Base-by-base conservation (phyloP, 305 asterid species). In the Fraxinus floribunda region DNA sequence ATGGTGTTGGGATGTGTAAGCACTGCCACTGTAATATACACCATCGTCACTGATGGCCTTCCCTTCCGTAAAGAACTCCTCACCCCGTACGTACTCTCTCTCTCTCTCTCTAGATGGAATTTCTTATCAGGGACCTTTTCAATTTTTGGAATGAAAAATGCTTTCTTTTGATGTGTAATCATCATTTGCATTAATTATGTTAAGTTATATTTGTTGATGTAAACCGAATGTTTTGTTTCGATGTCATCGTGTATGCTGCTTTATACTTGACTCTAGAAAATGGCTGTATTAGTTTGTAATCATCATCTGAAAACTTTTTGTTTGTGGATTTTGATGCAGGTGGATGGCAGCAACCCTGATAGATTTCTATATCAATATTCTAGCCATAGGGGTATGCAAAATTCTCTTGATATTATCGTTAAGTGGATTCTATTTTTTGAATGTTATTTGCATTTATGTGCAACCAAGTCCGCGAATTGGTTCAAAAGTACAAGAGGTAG, bases 321-420 rank as follows among this genome's bases (percentile, higher is more conserved):
- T 41, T 77, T 79, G n/a, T 10, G 24, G 29, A 32, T 41, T 46
- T 32, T 57, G 62, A 34, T 81, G 35, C 94, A 95, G 98, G 90
- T 95, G 98, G 98, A 91, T 92, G 98, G 85, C 86, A 62, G 93
- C 94, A 55, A 88, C 93, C 60, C 81, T 93, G 82, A 64, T 93
- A 78, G 98, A 93, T 91, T 90, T 92, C 89, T 93, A 89, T 39
- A 89, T 92, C 88, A 89, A 87, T 78, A 36, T 87, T 52, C 79
- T 93, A 11, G 89, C 86, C 26, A 88, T 93, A 71, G 90, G 93
- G 97, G 98, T 93, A 92, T 74, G 90, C 20, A 34, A 76, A 38
- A 77, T 52, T 62, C 38, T 72, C 77, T 75, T 78, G 77, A 10
- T 77, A 8, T 72, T 79, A 44, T 80, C 39, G 4, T 74, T 70